Percentiles rank a stretch among this genome's conserved stretches.
phyloP scores from a whole-genome alignment of 1,284 basidiomycete species.

The Sporisorium reilianum region DNA sequence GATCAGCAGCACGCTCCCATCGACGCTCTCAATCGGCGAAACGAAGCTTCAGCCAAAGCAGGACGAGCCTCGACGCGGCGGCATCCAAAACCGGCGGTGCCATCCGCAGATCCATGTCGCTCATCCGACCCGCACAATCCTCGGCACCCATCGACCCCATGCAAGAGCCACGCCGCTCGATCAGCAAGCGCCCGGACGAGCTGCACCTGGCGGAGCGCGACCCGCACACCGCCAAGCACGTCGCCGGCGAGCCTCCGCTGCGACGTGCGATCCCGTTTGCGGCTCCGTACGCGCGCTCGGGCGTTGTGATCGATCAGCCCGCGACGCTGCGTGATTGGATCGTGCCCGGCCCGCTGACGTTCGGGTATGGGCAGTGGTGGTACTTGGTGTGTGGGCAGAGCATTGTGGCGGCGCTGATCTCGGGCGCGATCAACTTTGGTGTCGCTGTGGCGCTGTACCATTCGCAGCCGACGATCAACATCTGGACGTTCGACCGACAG shows the following conservation, averaged over 20 bases:
- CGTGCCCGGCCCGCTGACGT: conserved; percentile 40
- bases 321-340: conserved; percentile 40
- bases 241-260: conserved; percentile 2
- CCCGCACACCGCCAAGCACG: conserved; percentile 22
- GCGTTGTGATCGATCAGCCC: conserved; percentile 46
- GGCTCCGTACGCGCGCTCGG: conserved; percentile 42
- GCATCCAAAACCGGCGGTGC: conserved; percentile 18
- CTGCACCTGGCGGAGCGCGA: conserved; percentile 27
- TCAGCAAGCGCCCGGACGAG: conserved; percentile 44
- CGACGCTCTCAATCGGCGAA: conserved; percentile 26
- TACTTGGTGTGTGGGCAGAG: conserved; percentile 44
- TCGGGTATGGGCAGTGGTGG: conserved; percentile 45
- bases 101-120: conserved; percentile 21
- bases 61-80: conserved; percentile 22
- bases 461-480: conserved; percentile 36
- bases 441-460: conserved; percentile 60
- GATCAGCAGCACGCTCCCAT: conserved; percentile 9
- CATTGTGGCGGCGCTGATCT: conserved; percentile 47
- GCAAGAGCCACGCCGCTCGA: conserved; percentile 48
- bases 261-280: conserved; percentile 45
- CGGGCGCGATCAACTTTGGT: conserved; percentile 65
- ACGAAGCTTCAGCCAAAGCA: conserved; percentile 12
- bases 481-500: conserved; percentile 60
- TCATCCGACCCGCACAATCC: conserved; percentile 4
- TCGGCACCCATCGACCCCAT: conserved; percentile 39